phyloP scores from a whole-genome alignment of 306 rosid genomes.

The Fagus crenata region DNA sequence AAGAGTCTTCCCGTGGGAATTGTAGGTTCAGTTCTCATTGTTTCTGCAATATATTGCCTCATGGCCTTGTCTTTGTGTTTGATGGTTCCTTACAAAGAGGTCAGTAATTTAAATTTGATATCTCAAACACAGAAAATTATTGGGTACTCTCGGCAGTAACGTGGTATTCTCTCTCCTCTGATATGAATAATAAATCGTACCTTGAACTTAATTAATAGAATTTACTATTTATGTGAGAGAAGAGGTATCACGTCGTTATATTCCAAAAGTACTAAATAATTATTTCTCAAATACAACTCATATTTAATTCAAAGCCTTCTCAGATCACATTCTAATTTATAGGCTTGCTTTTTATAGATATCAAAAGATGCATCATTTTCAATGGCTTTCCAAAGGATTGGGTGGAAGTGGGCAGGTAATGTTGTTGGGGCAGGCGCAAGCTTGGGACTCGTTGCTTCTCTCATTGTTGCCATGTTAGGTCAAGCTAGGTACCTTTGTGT shows the following conservation, averaged over 20 bases:
- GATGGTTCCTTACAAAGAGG: conserved; percentile 79
- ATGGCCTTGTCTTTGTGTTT: conserved; percentile 80
- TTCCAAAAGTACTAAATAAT: no score
- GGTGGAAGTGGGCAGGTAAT: conserved; percentile 91
- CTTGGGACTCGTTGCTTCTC: conserved; percentile 75
- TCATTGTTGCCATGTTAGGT: conserved; percentile 87
- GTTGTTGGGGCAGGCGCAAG: conserved; percentile 87
- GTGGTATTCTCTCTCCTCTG: no score
- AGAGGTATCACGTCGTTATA: no score
- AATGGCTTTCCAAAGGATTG: conserved; percentile 56
- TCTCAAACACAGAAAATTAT: not conserved
- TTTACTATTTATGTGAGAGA: no score
- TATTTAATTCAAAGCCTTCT: not conserved
- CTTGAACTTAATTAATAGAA: no score
- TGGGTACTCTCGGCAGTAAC: no score
- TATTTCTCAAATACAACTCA: no score
- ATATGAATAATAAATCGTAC: no score
- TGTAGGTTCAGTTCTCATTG: conserved; percentile 81
- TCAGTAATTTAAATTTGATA: conserved; percentile 23
- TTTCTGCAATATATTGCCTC: conserved; percentile 80
- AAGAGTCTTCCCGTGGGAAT: conserved; percentile 82
- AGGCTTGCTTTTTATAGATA: conserved; percentile 44
- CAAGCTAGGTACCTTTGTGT: conserved; percentile 97
- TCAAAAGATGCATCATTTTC: conserved; percentile 65
- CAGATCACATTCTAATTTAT: conserved; percentile 2